Conservation (phyloP, 2,329 filamentous ascomycete species). For the Coniochaeta sp. region DNA sequence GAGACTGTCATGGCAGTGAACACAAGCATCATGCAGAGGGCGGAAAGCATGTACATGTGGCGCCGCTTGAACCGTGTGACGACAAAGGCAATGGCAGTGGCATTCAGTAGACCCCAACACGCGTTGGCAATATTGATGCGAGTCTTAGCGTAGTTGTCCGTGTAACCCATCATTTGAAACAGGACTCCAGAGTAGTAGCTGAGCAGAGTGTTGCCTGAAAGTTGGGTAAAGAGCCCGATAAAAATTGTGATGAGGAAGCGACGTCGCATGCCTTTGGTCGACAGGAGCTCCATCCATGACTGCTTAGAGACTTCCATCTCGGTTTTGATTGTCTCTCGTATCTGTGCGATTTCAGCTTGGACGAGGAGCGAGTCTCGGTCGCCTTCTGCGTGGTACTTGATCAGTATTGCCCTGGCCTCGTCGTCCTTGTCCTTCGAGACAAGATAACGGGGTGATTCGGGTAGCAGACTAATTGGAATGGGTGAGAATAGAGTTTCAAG, state of each 20-base stretch:
- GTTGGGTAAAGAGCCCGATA: conserved; percentile 31
- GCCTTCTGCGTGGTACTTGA: conserved; percentile 43
- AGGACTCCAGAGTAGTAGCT: conserved; percentile 33
- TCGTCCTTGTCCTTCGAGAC: conserved; percentile 41
- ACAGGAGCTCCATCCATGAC: conserved; percentile 33
- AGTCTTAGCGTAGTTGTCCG: conserved; percentile 30
- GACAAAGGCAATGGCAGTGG: conserved; percentile 29
- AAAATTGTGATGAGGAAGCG: conserved; percentile 27
- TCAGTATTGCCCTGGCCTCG: conserved; percentile 41
- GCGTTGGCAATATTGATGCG: conserved; percentile 36
- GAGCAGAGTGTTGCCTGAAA: conserved; percentile 31
- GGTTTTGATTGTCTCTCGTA: conserved; percentile 35
- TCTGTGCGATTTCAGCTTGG: conserved; percentile 39
- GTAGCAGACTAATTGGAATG: conserved; percentile 19
- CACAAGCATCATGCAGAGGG: conserved; percentile 12
- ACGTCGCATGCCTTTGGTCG: conserved; percentile 16
- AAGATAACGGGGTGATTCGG: conserved; percentile 54
- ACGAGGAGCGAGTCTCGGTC: conserved; percentile 35
- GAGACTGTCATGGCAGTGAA: conserved; percentile 16
- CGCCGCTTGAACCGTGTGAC: conserved; percentile 28
- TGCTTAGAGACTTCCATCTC: conserved; percentile 31
- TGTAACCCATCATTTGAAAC: conserved; percentile 37
- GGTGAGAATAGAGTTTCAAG: background rate
- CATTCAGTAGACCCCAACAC: conserved; percentile 36
- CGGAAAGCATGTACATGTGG: conserved; percentile 13